These are phyloP conservation scores for Metschnikowia aberdeeniae DNA, from an alignment of 805 yeast species.

Conservation along the genomic window DNA sequence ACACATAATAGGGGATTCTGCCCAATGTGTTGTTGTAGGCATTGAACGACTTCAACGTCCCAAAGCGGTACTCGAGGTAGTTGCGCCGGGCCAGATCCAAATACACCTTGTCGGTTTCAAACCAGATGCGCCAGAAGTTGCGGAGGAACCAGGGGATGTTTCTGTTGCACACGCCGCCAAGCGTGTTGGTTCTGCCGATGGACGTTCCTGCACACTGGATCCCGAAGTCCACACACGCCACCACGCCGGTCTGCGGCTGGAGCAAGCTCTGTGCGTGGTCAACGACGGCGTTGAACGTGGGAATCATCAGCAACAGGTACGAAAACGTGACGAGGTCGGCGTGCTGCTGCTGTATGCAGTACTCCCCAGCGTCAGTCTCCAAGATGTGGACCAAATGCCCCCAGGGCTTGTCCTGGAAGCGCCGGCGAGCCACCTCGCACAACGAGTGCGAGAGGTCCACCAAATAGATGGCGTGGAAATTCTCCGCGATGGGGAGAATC, in stretches of 20 bases:
- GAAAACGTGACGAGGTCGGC: slow-evolving; percentile 80
- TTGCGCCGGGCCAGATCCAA: slow-evolving; percentile 79
- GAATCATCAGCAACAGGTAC: slow-evolving; percentile 82
- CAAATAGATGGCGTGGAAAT: slow-evolving; percentile 64
- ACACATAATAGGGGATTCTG: slow-evolving; percentile 74
- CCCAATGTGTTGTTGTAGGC: slow-evolving; percentile 63
- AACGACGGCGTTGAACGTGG: slow-evolving; percentile 72
- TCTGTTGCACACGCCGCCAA: slow-evolving; percentile 70
- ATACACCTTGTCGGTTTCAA: slow-evolving; percentile 77
- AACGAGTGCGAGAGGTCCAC: slow-evolving; percentile 76
- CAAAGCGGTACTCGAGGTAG: slow-evolving; percentile 76
- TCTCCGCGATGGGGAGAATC: slow-evolving; percentile 41
- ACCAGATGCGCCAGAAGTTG: slow-evolving; percentile 86
- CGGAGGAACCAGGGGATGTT: slow-evolving; percentile 74
- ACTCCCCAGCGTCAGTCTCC: slow-evolving; percentile 73
- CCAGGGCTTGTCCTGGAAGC: slow-evolving; percentile 44
- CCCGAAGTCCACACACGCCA: slow-evolving; percentile 77
- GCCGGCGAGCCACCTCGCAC: slow-evolving; percentile 62
- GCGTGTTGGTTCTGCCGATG: slow-evolving; percentile 64
- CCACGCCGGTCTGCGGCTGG: slow-evolving; percentile 52
- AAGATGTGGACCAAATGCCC: slow-evolving; percentile 57
- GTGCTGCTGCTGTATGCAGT: slow-evolving; percentile 41
- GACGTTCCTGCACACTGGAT: slow-evolving; percentile 64
- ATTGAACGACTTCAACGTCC: slow-evolving; percentile 73
- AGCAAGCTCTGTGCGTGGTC: slow-evolving; percentile 58